Evolutionary conservation across 2,329 filamentous ascomycete species (phyloP).

Genomic region (Aspergillus tanneri): DNA sequence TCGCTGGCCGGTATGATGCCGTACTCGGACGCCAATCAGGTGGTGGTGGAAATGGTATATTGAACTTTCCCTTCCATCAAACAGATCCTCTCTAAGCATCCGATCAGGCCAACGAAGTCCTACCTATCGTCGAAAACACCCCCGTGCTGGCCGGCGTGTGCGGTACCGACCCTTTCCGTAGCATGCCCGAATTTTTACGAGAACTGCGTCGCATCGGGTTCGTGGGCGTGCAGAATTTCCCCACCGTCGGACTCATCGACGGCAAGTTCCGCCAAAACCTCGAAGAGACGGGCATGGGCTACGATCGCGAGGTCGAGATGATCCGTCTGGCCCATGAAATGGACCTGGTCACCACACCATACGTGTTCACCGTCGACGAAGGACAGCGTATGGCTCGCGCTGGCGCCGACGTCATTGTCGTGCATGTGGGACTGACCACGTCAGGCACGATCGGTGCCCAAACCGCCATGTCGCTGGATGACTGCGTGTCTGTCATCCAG

Average conservation of each 20-base stretch:
- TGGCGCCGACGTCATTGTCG: conserved; percentile 66
- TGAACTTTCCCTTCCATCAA: background rate
- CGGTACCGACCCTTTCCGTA: conserved; percentile 67
- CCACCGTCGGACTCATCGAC: conserved; percentile 69
- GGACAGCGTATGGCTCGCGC: conserved; percentile 61
- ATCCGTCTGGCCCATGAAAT: conserved; percentile 59
- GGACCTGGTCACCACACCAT: conserved; percentile 66
- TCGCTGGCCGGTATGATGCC: conserved; percentile 70
- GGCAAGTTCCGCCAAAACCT: conserved; percentile 65
- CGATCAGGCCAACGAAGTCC: conserved; percentile 59
- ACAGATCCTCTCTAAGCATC: background rate
- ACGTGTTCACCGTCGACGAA: conserved; percentile 65
- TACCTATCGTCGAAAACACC: conserved; percentile 62
- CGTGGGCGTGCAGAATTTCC: conserved; percentile 70
- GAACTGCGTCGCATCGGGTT: conserved; percentile 65
- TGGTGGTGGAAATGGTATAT: conserved; percentile 65
- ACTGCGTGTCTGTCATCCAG: conserved; percentile 63
- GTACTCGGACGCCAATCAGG: conserved; percentile 68
- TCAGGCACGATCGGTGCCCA: conserved; percentile 64
- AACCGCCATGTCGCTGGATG: conserved; percentile 61
- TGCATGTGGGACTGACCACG: conserved; percentile 67
- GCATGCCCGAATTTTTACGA: conserved; percentile 59
- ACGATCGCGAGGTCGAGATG: conserved; percentile 65
- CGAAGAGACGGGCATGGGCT: conserved; percentile 72
- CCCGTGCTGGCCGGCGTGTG: conserved; percentile 71